Base-by-base conservation (phyloP, 306 rosid species). In the Prunus mongolica region DNA sequence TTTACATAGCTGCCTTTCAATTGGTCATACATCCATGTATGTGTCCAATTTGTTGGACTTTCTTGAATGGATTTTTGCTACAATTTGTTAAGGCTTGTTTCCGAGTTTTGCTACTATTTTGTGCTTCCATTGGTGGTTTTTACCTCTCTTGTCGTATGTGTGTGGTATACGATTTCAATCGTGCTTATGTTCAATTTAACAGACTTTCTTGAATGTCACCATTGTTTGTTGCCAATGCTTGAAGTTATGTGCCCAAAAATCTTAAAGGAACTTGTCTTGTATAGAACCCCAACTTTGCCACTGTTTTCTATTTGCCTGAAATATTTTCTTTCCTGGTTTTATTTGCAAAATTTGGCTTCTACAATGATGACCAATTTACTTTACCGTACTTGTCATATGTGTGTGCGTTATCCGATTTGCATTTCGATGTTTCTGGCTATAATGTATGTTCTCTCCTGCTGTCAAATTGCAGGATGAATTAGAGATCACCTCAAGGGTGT, bases 381-480 rank as follows among this genome's bases (percentile, higher is more conserved):
- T 30, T 14, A 14, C 41, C 34, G 2, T 14, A 4, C 38, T 34
- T 57, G 24, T 41, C 22, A 11, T 15, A 1, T 72, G 55, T 3
- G 2, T 44, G 18, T 16, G 18, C 5, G 46, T 24, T 38, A 32
- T 56, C 4, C 0, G 12, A 30, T 70, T 32, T 52, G 74, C 44
- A 30, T 16, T 28, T 0, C 0, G 27, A 16, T 51, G 47, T 28
- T 28, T 18, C 18, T 52, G 20, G 9, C 30, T 54, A 2, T 72
- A 38, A 72, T 38, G 13, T 8, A 5, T 55, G 15, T 15, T 72
- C 1, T 38, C 9, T 2, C 22, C 16, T 44, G 78, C 45, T 57
- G 62, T 73, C 19, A 13, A 71, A 68, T 81, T 84, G 80, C 89
- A 95, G 97, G 99, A 95, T 82, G 97, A 90, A 80, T 74, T 95